Percentiles rank a stretch among this genome's conserved stretches.
phyloP scores from a whole-genome alignment of 345 rosid species.

The Crucihimalaya himalaica region DNA sequence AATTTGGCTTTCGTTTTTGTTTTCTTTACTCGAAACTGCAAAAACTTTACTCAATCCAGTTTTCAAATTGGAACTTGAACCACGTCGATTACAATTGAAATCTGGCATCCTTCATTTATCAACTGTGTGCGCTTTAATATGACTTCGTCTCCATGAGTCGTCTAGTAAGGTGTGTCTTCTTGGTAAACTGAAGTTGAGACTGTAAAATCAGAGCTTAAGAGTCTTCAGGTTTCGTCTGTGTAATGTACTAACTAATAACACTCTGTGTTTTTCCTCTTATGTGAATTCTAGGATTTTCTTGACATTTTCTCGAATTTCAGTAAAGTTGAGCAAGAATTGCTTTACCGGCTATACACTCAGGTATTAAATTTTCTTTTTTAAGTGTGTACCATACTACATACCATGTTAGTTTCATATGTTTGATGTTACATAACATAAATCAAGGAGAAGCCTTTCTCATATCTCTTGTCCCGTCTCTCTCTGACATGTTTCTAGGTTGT shows the following conservation, averaged over 20 bases:
- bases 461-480: no score
- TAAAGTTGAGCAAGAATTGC: conserved; percentile 49
- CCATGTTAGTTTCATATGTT: background rate
- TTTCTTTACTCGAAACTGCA: background rate
- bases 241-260: background rate
- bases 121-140: background rate
- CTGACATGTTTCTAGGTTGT: conserved; percentile 56
- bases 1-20: background rate
- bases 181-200: no score
- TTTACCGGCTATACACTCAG: conserved; percentile 57
- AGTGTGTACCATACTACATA: no score
- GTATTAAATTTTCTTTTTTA: conserved; percentile 41
- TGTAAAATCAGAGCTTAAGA: conserved; percentile 20
- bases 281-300: conserved; percentile 47
- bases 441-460: background rate
- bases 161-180: background rate
- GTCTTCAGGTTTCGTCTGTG: background rate
- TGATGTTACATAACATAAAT: background rate
- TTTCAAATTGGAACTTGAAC: background rate
- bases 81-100: background rate
- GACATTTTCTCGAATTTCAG: conserved; percentile 56
- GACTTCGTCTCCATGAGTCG: no score
- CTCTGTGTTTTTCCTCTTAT: background rate
- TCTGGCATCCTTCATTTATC: background rate
- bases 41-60: background rate